These are phyloP conservation scores for Saccharomyces pastorianus DNA, from an alignment of 1,139 yeast genomes.

Conservation along the genomic window DNA sequence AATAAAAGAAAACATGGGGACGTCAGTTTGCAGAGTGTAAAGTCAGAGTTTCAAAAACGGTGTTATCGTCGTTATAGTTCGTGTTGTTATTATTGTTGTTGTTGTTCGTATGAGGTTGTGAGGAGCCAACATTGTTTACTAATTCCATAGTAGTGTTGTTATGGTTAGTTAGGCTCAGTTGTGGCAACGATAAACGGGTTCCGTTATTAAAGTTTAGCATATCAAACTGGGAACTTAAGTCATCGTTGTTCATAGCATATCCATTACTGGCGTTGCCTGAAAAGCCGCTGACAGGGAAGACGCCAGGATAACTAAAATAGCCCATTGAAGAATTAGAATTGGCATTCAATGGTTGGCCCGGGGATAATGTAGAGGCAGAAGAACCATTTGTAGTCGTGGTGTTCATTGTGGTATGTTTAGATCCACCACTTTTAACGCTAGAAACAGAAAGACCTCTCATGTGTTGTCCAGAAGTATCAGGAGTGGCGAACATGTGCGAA, in stretches of 20 bases:
- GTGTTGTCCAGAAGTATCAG: slow-evolving; percentile 20
- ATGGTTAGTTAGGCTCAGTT: slow-evolving; percentile 23
- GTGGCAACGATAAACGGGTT: slow-evolving; percentile 28
- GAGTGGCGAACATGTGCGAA: slow-evolving; percentile 20
- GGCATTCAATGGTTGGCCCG: slow-evolving; percentile 4
- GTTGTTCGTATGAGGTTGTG: neutral
- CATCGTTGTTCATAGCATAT: slow-evolving; percentile 20
- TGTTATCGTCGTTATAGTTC: slow-evolving; percentile 5
- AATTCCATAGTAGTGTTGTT: slow-evolving; percentile 8
- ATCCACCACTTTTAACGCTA: slow-evolving; percentile 27
- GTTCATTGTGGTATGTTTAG: slow-evolving; percentile 14
- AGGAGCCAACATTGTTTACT: neutral
- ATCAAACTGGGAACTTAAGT: slow-evolving; percentile 26
- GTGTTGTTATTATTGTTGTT: slow-evolving; percentile 1
- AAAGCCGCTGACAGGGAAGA: slow-evolving; percentile 19
- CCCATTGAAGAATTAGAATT: slow-evolving; percentile 7
- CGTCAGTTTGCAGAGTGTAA: neutral
- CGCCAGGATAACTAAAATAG: slow-evolving; percentile 28
- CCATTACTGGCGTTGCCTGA: slow-evolving; percentile 9
- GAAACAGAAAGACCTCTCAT: slow-evolving; percentile 29
- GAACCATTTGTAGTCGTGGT: slow-evolving; percentile 1
- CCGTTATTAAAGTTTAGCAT: slow-evolving; percentile 24
- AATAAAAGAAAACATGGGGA: neutral
- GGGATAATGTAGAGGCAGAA: slow-evolving; percentile 1
- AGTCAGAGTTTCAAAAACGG: neutral